A percentile compares a stretch with the other conserved stretches of the same genome.
phyloP scores from a whole-genome alignment of 805 yeast species.

The Saturnispora quitensis region DNA sequence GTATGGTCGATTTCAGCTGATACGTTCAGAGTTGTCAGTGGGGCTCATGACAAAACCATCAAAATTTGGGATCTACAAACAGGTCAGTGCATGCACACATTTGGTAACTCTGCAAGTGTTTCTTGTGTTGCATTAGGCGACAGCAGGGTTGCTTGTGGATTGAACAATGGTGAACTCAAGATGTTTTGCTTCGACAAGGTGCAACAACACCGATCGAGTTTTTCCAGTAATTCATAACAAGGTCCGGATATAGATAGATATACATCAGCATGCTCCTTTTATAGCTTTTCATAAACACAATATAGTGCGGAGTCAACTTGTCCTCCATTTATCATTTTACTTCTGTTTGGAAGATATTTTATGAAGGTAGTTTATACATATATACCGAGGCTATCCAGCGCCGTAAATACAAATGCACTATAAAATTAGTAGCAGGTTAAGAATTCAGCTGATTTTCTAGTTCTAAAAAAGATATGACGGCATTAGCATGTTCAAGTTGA shows the following conservation, averaged over 20 bases:
- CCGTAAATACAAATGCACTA: too few species aligned
- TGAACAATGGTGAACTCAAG: conserved; percentile 80
- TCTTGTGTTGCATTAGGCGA: conserved; percentile 80
- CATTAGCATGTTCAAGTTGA: not conserved
- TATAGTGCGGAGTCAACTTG: too few species aligned
- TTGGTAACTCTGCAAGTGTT: conserved; percentile 58
- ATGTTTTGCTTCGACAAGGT: conserved; percentile 63
- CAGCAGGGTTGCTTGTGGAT: conserved; percentile 81
- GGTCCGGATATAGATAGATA: not conserved
- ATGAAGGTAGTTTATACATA: too few species aligned
- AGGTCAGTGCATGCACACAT: conserved; percentile 91
- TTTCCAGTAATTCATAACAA: not conserved
- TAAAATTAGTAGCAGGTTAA: too few species aligned
- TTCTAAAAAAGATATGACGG: not conserved
- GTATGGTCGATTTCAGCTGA: conserved; percentile 97
- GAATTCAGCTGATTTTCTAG: not conserved
- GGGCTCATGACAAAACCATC: conserved; percentile 84
- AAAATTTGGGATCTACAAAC: conserved; percentile 95
- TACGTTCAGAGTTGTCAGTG: conserved; percentile 87
- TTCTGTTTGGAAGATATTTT: too few species aligned
- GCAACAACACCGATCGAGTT: not conserved
- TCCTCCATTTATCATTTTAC: too few species aligned
- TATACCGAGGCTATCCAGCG: too few species aligned
- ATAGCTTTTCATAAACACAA: not conserved
- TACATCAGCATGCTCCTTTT: not conserved